Percentiles rank a stretch among this genome's conserved stretches.
These are phyloP conservation scores for Penicillium waksmanii DNA, from an alignment of 495 filamentous ascomycete genomes.

Conservation along the genomic window DNA sequence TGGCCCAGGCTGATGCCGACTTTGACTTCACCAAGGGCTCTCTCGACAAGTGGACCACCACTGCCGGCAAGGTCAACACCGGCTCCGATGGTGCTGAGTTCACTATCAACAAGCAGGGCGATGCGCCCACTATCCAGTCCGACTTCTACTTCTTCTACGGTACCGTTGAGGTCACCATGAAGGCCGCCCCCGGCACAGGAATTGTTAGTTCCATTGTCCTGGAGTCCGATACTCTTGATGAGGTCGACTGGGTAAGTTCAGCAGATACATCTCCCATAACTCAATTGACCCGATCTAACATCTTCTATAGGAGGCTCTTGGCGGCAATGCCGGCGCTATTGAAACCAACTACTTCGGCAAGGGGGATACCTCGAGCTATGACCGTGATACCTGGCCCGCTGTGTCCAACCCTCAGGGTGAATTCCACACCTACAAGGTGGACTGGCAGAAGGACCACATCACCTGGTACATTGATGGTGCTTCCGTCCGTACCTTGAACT, in stretches of 20 bases:
- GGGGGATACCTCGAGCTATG: constrained; percentile 76
- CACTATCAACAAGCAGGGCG: constrained; percentile 68
- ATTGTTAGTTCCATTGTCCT: constrained; percentile 82
- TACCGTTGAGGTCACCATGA: constrained; percentile 68
- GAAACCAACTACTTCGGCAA: constrained; percentile 97
- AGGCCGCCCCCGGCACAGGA: constrained; percentile 72
- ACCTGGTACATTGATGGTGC: constrained; percentile 80
- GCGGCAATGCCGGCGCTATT: constrained; percentile 64
- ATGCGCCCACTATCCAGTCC: constrained; percentile 74
- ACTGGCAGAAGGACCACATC: constrained; percentile 76
- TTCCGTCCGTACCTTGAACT: constrained; percentile 68
- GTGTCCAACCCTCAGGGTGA: constrained; percentile 65
- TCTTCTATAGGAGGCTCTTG: constrained; percentile 50
- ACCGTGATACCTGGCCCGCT: constrained; percentile 65
- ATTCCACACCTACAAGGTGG: constrained; percentile 83
- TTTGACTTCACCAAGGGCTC: constrained; percentile 17
- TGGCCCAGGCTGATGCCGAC: constrained; percentile 15
- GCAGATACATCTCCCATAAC: background rate
- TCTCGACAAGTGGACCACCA: constrained; percentile 59
- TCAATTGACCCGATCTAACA: constrained; percentile 5
- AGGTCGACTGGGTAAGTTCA: constrained; percentile 80
- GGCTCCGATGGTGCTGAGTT: constrained; percentile 64
- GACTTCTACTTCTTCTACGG: constrained; percentile 82
- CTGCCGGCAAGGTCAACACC: constrained; percentile 56
- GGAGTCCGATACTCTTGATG: constrained; percentile 89